These are phyloP conservation scores for Calvatia gigantea DNA, from an alignment of 768 basidiomycete genomes.

Conservation along the genomic window DNA sequence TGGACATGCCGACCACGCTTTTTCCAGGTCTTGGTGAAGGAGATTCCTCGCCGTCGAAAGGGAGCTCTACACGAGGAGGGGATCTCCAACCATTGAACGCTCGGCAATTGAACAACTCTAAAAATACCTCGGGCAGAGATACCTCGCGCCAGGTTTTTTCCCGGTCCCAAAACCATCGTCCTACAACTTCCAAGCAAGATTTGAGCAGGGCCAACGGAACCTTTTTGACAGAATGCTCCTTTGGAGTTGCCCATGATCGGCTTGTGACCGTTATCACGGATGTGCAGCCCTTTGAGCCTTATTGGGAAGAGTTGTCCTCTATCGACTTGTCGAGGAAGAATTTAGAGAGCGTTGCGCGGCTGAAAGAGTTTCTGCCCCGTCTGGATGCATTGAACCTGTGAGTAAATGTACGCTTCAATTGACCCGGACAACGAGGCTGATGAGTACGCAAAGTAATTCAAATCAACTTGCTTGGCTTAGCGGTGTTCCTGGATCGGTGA, in stretches of 20 bases:
- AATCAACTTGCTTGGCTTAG: conserved; percentile 80
- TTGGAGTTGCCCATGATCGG: conserved; percentile 88
- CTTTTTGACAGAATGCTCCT: conserved; percentile 94
- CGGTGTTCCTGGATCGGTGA: conserved; percentile 66
- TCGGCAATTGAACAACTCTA: conserved; percentile 33
- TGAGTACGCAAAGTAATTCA: conserved; percentile 50
- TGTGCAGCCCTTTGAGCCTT: conserved; percentile 89
- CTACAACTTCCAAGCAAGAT: conserved; percentile 27
- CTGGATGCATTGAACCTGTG: conserved; percentile 77
- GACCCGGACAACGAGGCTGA: conserved; percentile 9
- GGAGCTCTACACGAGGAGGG: conserved; percentile 41
- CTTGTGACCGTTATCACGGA: conserved; percentile 93
- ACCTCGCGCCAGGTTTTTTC: conserved; percentile 42
- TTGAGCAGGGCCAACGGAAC: conserved; percentile 38
- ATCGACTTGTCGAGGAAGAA: conserved; percentile 76
- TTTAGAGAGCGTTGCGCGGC: conserved; percentile 75
- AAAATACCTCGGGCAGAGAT: conserved; percentile 19
- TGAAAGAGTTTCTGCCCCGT: conserved; percentile 86
- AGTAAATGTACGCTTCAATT: conserved; percentile 27
- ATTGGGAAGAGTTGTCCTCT: conserved; percentile 79
- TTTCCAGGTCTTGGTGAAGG: conserved; percentile 38
- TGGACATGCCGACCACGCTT: conserved; percentile 11
- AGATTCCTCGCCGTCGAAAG: conserved; percentile 55
- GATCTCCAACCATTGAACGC: conserved; percentile 44
- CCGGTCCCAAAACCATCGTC: conserved; percentile 36